These are phyloP conservation scores for Mitragyna speciosa DNA, from an alignment of 257 asterid genomes.

Conservation along the genomic window DNA sequence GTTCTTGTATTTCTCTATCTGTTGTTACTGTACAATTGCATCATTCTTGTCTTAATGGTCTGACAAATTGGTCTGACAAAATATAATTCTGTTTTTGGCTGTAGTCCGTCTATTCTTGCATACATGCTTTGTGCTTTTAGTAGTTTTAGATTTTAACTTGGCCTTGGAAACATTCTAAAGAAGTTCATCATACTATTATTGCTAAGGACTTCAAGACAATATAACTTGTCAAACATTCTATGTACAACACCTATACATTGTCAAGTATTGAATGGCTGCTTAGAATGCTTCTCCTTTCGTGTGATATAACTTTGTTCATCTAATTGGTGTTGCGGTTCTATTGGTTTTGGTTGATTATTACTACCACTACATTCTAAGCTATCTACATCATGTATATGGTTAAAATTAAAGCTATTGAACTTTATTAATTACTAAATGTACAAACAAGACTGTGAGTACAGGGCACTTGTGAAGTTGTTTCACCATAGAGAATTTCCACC, in stretches of 20 bases:
- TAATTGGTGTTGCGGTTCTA: neutral
- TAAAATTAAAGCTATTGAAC: neutral
- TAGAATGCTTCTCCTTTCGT: no score
- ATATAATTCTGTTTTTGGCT: neutral
- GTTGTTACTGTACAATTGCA: neutral
- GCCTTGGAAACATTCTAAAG: neutral
- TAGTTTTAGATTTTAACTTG: neutral
- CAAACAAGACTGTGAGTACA: slow-evolving; percentile 46
- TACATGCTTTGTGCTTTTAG: neutral
- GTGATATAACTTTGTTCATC: no score
- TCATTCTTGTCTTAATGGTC: neutral
- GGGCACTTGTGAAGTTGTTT: slow-evolving; percentile 46
- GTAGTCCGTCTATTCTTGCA: neutral
- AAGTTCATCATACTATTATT: neutral
- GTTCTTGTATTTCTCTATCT: neutral
- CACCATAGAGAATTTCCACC: slow-evolving; percentile 34
- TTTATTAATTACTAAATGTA: neutral
- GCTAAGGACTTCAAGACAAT: neutral
- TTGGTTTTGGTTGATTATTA: neutral
- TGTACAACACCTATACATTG: neutral
- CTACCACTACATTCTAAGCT: neutral
- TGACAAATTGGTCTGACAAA: no score
- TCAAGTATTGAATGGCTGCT: neutral
- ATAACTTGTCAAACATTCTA: neutral
- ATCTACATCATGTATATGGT: neutral